Evolutionary conservation across 768 basidiomycete species (phyloP), one percentile per base, ranked within the genome.

Genomic region (Boletellus ananiceps): DNA sequence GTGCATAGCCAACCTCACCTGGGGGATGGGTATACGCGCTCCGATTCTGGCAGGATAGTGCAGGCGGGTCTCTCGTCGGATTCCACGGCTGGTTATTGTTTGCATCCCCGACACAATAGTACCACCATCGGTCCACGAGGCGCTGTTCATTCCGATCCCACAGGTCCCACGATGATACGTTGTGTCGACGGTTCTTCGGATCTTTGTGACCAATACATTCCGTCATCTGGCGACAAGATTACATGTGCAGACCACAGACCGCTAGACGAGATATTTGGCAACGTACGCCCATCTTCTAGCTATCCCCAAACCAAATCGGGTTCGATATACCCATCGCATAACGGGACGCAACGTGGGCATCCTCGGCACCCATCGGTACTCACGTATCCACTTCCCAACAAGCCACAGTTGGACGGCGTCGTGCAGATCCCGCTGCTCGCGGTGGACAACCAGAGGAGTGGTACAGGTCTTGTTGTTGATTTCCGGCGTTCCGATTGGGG

Each of bases 201-300:
- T 42, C 18, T 47, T 12, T 45, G 52, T 18, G 62, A 64, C 19
- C 63, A 56, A 44, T 64, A 65, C 31, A 42, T 62, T 35, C 62
- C 62, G 9, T 64, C 62, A 23, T 64, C 62, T 13, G 60, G 50
- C 44, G 62, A 64, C 60, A 64, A 47, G 47, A 55, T 64, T 35
- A 64, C 62, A 31, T 62, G 60, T 35, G 43, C 57, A 32, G 56
- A 64, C 32, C 62, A 64, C 50, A 54, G 58, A 8, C 62, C 60
- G n/a, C 54, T 64, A 12, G 63, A 64, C 19, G 57, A 60, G 11
- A 64, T 64, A 18, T 64, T 65, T 37, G 63, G 50, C n/a, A 29
- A 33, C 13, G 9, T 38, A 14, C 40, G 19, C 16, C 13, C 51
- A 35, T 21, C 44, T 7, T 42, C 43, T 3, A 18, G 19, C 2